phyloP scores from a whole-genome alignment of 2,329 filamentous ascomycete genomes.

The Parascedosporium putredinis region DNA sequence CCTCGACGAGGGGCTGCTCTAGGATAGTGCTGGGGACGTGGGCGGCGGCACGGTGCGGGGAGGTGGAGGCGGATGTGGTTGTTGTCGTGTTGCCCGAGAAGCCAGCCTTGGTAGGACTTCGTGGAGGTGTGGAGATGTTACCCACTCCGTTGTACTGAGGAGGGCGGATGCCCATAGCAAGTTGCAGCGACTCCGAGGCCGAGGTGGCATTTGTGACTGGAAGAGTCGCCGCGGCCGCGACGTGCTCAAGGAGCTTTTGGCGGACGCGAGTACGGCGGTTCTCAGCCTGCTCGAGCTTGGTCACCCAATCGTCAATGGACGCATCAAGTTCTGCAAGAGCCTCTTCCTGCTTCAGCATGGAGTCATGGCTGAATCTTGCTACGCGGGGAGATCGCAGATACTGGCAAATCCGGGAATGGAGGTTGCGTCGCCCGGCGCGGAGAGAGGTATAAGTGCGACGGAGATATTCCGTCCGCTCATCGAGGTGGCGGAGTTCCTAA shows the following conservation, averaged over 20 bases:
- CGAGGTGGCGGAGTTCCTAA: conserved; percentile 63
- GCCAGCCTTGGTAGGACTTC: conserved; percentile 42
- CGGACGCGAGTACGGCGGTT: conserved; percentile 65
- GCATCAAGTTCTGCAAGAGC: conserved; percentile 65
- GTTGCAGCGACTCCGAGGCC: conserved; percentile 30
- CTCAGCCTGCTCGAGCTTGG: conserved; percentile 70
- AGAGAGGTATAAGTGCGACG: conserved; percentile 67
- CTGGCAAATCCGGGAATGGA: conserved; percentile 67
- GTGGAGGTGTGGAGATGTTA: conserved; percentile 45
- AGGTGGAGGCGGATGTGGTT: conserved; percentile 24
- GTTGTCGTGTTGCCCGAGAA: conserved; percentile 23
- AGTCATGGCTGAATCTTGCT: conserved; percentile 62
- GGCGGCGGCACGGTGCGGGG: conserved; percentile 39
- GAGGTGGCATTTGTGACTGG: conserved; percentile 19
- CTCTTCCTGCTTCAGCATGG: conserved; percentile 70
- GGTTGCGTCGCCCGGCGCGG: conserved; percentile 62
- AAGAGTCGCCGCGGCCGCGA: conserved; percentile 59
- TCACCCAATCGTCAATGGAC: conserved; percentile 72
- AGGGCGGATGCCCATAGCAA: conserved; percentile 28
- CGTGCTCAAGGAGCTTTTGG: conserved; percentile 72
- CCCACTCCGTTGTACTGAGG: conserved; percentile 20
- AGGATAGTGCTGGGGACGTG: conserved; percentile 47
- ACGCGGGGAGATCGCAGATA: conserved; percentile 63
- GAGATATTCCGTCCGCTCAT: conserved; percentile 69
- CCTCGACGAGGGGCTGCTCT: conserved; percentile 38